Evolutionary conservation across 495 filamentous ascomycete species (phyloP), one percentile per base, ranked within the genome.

Genomic region (Oidiodendron maius): DNA sequence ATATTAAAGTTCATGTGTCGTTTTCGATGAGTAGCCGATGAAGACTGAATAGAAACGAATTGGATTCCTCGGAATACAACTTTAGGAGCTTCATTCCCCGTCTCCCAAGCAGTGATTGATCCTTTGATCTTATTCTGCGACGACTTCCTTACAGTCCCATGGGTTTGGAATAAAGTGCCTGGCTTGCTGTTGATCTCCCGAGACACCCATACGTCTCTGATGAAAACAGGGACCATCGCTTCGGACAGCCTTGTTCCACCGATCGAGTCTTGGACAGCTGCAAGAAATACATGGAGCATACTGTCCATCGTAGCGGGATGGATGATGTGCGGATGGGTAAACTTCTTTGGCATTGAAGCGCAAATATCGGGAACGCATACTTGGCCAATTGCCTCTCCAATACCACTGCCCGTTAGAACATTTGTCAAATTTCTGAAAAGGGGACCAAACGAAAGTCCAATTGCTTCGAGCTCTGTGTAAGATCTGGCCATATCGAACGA

Each of bases 281-380:
- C 10, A 10, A 52, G 40, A 10, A 44, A 36, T n/a, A 49, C 25
- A 18, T 72, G 69, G 20, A 71, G 60, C 0, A 72, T 57, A 1
- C 59, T 61, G 46, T 71, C 70, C 5, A 73, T 32, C 0, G 73
- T 76, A 1, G 67, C 67, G 0, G 76, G 76, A 43, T 80, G 75
- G 17, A 78, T 63, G 9, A 76, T 17, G 47, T 72, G 71, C 1
- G 54, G 53, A 57, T 64, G 61, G 43, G 71, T 61, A 46, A 63
- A 70, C 4, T 64, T 41, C 17, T 56, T 59, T 3, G 73, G 70
- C 71, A 76, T 75, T 3, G 51, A 36, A 0, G 57, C 52, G 16
- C 44, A 42, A 6, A 65, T 64, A 44, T 77, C 66, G 2, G 67
- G 69, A 10, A 74, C 56, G 0, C 32, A 24, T 23, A 71, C 49